Conservation (phyloP, 441 rosid species). For the Manihot esculenta region DNA sequence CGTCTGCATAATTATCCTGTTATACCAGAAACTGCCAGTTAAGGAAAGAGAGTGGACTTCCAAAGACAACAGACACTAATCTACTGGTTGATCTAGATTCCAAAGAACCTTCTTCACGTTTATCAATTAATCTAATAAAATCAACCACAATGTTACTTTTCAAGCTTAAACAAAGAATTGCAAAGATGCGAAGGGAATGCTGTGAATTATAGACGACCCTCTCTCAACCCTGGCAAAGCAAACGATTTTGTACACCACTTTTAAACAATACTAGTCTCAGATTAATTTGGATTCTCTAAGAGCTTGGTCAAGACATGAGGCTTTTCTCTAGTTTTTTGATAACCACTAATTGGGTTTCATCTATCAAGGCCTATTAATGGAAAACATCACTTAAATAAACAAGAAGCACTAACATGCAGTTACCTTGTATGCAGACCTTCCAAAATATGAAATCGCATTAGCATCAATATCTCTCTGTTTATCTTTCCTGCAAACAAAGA, state of each 20-base stretch:
- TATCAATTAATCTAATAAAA: background rate
- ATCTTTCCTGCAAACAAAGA: constrained; percentile 48
- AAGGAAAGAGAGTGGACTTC: constrained; percentile 1
- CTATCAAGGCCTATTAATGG: no score
- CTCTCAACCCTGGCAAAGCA: no score
- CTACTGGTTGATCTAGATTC: background rate
- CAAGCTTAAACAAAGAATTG: background rate
- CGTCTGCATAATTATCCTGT: constrained; percentile 11
- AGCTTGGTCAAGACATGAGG: background rate
- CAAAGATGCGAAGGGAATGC: background rate
- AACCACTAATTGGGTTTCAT: no score
- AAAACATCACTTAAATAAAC: background rate
- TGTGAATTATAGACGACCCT: background rate
- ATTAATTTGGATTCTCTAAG: background rate
- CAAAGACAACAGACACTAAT: background rate
- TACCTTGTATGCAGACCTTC: constrained; percentile 64
- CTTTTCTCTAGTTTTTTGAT: background rate
- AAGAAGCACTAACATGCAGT: constrained; percentile 19
- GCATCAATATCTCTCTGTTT: constrained; percentile 45
- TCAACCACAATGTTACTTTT: background rate
- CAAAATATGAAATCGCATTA: constrained; percentile 28
- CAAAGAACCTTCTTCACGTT: background rate
- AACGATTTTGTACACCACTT: no score
- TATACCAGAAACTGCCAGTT: background rate
- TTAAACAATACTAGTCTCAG: background rate